Conservation (phyloP, 78 protist genomes). For the Dictyostelium purpureum region DNA sequence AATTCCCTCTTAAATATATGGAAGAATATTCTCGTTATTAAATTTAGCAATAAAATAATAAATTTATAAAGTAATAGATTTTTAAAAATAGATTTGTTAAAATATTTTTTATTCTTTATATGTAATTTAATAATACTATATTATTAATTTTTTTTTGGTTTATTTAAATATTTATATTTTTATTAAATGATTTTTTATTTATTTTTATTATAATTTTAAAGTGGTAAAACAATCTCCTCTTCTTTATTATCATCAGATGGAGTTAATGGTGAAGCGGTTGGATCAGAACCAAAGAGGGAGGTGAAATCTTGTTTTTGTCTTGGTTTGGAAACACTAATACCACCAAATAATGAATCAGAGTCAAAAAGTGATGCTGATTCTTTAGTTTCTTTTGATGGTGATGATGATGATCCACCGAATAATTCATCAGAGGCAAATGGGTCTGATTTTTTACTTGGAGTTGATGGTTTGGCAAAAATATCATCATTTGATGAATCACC, state of each 20-base stretch:
- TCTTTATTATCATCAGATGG: constrained; percentile 1
- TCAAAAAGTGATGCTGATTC: constrained; percentile 8
- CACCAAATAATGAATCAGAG: constrained; percentile 72
- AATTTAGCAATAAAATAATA: too few species aligned
- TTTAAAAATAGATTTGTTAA: too few species aligned
- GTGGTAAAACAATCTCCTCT: constrained; percentile 34
- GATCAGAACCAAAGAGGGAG: constrained; percentile 62
- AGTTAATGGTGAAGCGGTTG: constrained; percentile 16
- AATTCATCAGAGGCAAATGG: constrained; percentile 1
- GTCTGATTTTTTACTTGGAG: background rate
- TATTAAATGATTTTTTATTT: background rate
- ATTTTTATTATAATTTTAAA: background rate
- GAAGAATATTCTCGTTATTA: background rate
- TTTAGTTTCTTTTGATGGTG: background rate
- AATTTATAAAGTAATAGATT: too few species aligned
- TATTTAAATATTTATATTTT: too few species aligned
- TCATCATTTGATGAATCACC: background rate
- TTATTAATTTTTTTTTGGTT: too few species aligned
- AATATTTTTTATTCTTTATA: too few species aligned
- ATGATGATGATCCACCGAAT: background rate
- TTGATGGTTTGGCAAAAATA: background rate
- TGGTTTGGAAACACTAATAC: background rate
- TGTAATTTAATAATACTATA: too few species aligned
- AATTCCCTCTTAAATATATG: background rate
- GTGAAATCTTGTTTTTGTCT: constrained; percentile 65